Conservation (phyloP, 305 asterid genomes). For the Solanum hybrid region DNA sequence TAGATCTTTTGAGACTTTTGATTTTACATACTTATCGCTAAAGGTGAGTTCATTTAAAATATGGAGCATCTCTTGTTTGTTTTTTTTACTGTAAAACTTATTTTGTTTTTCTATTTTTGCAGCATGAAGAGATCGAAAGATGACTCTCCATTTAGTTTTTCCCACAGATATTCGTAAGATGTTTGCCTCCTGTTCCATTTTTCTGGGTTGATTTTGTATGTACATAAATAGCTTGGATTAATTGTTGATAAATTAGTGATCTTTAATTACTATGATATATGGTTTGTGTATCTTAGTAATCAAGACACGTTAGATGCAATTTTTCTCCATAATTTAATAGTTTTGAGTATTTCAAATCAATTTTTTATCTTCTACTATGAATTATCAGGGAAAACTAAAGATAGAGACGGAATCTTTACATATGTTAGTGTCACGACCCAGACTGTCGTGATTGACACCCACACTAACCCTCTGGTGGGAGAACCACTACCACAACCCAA, state of each 20-base stretch:
- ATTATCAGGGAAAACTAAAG: background rate
- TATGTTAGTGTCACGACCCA: background rate
- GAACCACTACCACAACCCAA: too few species aligned
- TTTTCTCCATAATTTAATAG: background rate
- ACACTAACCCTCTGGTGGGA: too few species aligned
- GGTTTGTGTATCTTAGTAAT: too few species aligned
- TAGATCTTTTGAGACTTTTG: background rate
- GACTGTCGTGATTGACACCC: too few species aligned
- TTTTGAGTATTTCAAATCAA: too few species aligned
- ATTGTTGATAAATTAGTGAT: background rate
- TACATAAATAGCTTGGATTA: background rate
- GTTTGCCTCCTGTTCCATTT: background rate
- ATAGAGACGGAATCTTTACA: background rate
- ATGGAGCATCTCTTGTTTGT: background rate
- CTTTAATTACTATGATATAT: background rate
- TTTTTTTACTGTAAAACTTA: background rate
- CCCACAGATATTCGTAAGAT: too few species aligned
- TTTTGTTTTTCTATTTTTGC: background rate
- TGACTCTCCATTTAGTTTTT: background rate
- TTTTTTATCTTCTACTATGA: background rate
- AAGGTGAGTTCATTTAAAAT: background rate
- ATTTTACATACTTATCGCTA: background rate
- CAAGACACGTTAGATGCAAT: background rate
- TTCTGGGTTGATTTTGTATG: too few species aligned
- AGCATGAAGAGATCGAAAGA: background rate